Conservation (phyloP, 2,329 filamentous ascomycete species). For the Mycosphaerelloides madeirae region DNA sequence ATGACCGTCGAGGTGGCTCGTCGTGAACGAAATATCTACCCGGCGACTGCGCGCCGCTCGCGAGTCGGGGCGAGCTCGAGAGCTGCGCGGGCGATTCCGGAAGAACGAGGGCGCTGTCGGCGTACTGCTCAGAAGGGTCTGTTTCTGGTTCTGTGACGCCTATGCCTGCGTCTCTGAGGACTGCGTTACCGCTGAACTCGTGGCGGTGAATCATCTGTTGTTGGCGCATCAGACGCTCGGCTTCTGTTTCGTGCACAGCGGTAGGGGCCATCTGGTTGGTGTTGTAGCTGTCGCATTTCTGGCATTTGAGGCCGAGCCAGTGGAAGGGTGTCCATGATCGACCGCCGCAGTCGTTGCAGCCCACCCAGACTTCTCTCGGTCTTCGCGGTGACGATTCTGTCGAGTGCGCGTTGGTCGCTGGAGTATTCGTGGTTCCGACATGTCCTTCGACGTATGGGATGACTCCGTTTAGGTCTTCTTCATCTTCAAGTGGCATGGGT, state of each 20-base stretch:
- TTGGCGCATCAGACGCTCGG: slow-evolving; percentile 30
- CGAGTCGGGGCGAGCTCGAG: slow-evolving; percentile 14
- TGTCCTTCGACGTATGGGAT: slow-evolving; percentile 17
- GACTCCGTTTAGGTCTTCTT: slow-evolving; percentile 28
- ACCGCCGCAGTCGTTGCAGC: slow-evolving; percentile 92
- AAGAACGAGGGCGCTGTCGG: slow-evolving; percentile 13
- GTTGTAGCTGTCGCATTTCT: slow-evolving; percentile 52
- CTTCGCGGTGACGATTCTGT: slow-evolving; percentile 8
- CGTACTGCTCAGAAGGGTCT: slow-evolving; percentile 14
- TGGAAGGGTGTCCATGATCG: slow-evolving; percentile 85
- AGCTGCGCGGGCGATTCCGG: slow-evolving; percentile 11
- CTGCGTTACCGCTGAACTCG: slow-evolving; percentile 33
- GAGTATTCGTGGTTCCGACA: neutral
- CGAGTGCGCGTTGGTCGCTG: slow-evolving; percentile 1
- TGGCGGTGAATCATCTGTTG: slow-evolving; percentile 25
- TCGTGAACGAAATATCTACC: slow-evolving; percentile 31
- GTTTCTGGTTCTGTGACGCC: slow-evolving; percentile 21
- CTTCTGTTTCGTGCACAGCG: slow-evolving; percentile 33
- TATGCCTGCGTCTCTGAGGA: slow-evolving; percentile 31
- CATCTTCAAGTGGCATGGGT: slow-evolving; percentile 68
- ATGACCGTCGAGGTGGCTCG: slow-evolving; percentile 24
- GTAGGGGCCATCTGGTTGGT: slow-evolving; percentile 46
- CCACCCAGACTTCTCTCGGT: slow-evolving; percentile 61
- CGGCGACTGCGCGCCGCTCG: slow-evolving; percentile 26
- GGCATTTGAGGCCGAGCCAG: slow-evolving; percentile 90